A percentile compares a stretch with the other conserved stretches of the same genome.
Conservation (phyloP, 2,329 filamentous ascomycete genomes). For the Talaromyces islandicus region DNA sequence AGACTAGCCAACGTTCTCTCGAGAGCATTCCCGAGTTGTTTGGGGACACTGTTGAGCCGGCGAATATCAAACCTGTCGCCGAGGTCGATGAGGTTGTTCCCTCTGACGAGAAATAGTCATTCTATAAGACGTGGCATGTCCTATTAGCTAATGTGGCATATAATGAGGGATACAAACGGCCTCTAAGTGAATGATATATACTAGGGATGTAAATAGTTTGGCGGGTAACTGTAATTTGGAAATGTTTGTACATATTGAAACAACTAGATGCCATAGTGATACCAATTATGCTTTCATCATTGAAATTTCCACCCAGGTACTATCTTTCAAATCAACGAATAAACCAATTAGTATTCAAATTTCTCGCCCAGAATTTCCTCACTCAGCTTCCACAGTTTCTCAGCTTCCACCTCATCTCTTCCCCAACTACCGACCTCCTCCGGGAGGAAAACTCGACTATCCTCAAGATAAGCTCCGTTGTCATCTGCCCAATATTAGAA, state of each 20-base stretch:
- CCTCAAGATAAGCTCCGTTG: conserved; percentile 4
- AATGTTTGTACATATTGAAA: background rate
- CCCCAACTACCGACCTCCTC: conserved; percentile 4
- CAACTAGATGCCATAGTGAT: too few species aligned
- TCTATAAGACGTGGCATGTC: background rate
- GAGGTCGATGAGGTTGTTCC: background rate
- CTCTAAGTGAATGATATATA: background rate
- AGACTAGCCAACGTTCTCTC: conserved; percentile 3
- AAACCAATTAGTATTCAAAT: conserved; percentile 4
- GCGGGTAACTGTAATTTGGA: background rate
- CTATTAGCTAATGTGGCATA: background rate
- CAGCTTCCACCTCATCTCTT: conserved; percentile 3
- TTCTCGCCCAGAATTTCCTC: conserved; percentile 17
- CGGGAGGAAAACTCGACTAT: conserved; percentile 1
- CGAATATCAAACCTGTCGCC: background rate
- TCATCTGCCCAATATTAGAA: background rate
- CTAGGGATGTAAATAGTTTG: background rate
- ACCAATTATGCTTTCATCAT: background rate
- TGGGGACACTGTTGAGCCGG: background rate
- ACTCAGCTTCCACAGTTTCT: conserved; percentile 14
- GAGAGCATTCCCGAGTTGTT: conserved; percentile 1
- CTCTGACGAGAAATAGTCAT: background rate
- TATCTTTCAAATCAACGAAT: background rate
- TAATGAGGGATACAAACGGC: background rate
- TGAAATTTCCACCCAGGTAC: background rate